Percentiles rank a stretch among this genome's conserved stretches.
Evolutionary conservation across 305 asterid genomes (phyloP).

Genomic region (Solanum hybrid): DNA sequence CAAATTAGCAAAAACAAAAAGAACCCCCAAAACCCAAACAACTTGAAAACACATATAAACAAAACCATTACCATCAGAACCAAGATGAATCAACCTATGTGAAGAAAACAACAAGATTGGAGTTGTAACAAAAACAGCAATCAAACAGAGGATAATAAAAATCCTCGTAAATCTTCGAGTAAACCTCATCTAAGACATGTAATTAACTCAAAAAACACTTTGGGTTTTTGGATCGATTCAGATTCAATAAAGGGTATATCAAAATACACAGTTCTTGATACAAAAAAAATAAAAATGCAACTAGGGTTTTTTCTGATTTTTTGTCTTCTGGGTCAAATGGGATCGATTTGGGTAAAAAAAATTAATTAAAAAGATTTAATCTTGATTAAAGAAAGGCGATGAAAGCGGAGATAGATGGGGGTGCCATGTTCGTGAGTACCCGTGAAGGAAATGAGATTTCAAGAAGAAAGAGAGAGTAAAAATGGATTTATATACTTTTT

Average conservation of each 20-base stretch:
- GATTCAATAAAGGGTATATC: not conserved
- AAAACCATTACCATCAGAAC: conserved; percentile 36
- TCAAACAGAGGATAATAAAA: conserved; percentile 60
- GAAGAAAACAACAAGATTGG: conserved; percentile 52
- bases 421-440: conserved; percentile 5
- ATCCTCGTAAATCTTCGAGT: conserved; percentile 58
- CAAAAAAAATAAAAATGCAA: not conserved
- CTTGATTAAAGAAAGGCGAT: not conserved
- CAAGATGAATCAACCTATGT: conserved; percentile 37
- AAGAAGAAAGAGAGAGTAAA: not conserved
- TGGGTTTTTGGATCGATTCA: not conserved
- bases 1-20: not conserved
- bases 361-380: not conserved
- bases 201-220: not conserved
- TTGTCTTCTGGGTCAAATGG: not conserved
- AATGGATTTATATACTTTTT: not conserved
- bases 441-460: not conserved
- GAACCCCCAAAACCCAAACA: not conserved
- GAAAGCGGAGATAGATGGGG: conserved; percentile 3
- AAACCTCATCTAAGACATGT: conserved; percentile 36
- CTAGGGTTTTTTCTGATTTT: conserved; percentile 5
- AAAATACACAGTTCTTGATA: not conserved
- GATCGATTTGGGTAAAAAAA: not conserved
- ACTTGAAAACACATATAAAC: not conserved
- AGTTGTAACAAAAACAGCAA: conserved; percentile 44